These are phyloP conservation scores for Hevea brasiliensis DNA, from an alignment of 345 rosid genomes.

Conservation along the genomic window DNA sequence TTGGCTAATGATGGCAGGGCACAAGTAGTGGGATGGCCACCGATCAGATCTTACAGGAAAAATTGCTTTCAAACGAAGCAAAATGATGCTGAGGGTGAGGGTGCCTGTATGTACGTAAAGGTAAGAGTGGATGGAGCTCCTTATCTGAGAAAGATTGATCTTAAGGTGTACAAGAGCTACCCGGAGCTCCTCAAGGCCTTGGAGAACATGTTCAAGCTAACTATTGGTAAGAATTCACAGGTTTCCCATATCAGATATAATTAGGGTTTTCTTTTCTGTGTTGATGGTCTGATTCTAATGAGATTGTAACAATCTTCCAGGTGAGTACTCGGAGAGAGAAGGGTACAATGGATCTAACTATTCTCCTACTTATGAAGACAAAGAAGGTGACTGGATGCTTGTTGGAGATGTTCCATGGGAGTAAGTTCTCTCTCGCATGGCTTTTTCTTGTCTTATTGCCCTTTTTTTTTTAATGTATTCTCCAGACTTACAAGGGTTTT, in stretches of 20 bases:
- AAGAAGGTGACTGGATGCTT: slow-evolving; percentile 31
- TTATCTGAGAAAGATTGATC: slow-evolving; percentile 29
- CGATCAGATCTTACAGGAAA: slow-evolving; percentile 24
- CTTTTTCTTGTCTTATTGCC: no score
- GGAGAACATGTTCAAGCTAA: slow-evolving; percentile 31
- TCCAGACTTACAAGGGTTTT: neutral
- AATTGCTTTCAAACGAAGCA: slow-evolving; percentile 14
- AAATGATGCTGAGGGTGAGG: neutral
- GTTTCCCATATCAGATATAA: neutral
- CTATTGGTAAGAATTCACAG: slow-evolving; percentile 10
- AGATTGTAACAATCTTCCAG: neutral
- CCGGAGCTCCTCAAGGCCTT: slow-evolving; percentile 27
- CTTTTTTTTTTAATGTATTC: neutral
- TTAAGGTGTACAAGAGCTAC: slow-evolving; percentile 24
- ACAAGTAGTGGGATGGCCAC: slow-evolving; percentile 36
- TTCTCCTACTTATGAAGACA: slow-evolving; percentile 28
- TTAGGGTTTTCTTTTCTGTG: neutral
- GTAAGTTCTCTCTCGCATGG: slow-evolving; percentile 8
- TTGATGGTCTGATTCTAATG: neutral
- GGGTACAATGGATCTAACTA: slow-evolving; percentile 22
- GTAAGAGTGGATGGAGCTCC: slow-evolving; percentile 34
- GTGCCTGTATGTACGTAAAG: slow-evolving; percentile 19
- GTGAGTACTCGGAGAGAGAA: slow-evolving; percentile 26
- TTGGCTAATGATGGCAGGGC: slow-evolving; percentile 15
- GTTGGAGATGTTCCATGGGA: slow-evolving; percentile 31